Percentiles rank a stretch among this genome's conserved stretches.
These are phyloP conservation scores for Phytophthora tubulina DNA, from an alignment of 352 stramenopile species.

Conservation along the genomic window DNA sequence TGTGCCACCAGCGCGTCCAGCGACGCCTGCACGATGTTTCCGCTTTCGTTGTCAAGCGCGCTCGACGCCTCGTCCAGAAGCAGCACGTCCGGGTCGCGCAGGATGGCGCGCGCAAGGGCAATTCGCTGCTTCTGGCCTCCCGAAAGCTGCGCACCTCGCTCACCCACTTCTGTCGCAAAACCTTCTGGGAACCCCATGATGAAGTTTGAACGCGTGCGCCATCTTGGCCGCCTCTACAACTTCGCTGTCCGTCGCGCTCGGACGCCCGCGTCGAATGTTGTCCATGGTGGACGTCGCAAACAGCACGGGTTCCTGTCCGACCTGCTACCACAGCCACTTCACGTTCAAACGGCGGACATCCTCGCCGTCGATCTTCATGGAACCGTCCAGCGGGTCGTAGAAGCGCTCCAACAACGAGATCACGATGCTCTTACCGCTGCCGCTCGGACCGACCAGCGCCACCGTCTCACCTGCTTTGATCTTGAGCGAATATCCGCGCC, in stretches of 20 bases:
- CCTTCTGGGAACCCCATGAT: constrained; percentile 89
- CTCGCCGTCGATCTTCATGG: background rate
- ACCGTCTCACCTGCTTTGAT: background rate
- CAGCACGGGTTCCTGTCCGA: background rate
- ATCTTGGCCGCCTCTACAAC: constrained; percentile 12
- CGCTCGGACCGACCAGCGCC: background rate
- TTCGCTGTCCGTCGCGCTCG: background rate
- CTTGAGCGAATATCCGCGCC: too few relatives aligned
- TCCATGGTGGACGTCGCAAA: background rate
- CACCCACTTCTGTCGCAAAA: constrained; percentile 91
- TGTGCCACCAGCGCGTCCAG: constrained; percentile 43
- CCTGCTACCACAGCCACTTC: background rate
- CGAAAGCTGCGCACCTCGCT: constrained; percentile 87
- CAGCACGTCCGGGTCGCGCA: constrained; percentile 87
- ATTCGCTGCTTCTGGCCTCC: constrained; percentile 84
- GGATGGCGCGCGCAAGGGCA: constrained; percentile 75
- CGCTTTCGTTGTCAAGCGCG: constrained; percentile 33
- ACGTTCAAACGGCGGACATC: background rate
- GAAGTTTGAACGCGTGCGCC: constrained; percentile 93
- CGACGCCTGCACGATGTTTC: constrained; percentile 43
- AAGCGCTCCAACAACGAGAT: background rate
- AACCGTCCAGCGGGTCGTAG: background rate
- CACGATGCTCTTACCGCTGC: background rate
- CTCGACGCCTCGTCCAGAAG: constrained; percentile 48
- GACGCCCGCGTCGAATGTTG: background rate